Evolutionary conservation across 2,329 filamentous ascomycete species (phyloP), one percentile per base, ranked within the genome.

Genomic region (Aspergillus amoenus): DNA sequence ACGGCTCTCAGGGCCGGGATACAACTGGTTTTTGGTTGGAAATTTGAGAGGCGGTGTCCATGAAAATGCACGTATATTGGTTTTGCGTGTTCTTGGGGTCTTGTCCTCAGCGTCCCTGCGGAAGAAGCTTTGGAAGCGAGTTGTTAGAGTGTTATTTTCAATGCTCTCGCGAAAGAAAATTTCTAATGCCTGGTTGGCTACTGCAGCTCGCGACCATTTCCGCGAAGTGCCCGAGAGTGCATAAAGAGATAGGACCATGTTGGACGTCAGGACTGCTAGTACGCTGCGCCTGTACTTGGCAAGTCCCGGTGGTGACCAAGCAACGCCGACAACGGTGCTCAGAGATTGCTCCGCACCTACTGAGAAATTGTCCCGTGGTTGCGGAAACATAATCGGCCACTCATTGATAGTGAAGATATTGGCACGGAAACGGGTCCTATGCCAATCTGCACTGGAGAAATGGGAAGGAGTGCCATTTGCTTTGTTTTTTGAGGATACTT

Each of bases 271-370:
- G 15, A 84, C 78, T 2, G 79, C 82, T 27, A 87, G 76, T 7
- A 80, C 78, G 64, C 79, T 83, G 60, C 81, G 77, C 43, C 78
- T 72, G 67, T 84, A 80, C 61, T 78, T 79, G 17, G 76, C 83
- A 40, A 86, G 69, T 2, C 84, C 84, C 6, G 80, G 75, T 2
- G 81, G 74, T 5, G 84, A 87, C 84, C 84, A 87, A 8, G 77
- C 72, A 21, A 86, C 64, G 2, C 72, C 71, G n/a, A 76, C 68
- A 3, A 83, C 78, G 42, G 73, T 73, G 58, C 81, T 81, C 2
- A 72, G 65, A 0, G 84, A 86, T 52, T 84, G 79, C 64, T 87
- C 84, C 60, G 84, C 82, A 2, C 83, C 84, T 22, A 86, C 66
- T 0, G 84, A 86, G 64, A 82, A 83, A 17, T 76, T 70, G 13